Conservation (phyloP, 2,329 filamentous ascomycete genomes). For the Falciphora oryzae region DNA sequence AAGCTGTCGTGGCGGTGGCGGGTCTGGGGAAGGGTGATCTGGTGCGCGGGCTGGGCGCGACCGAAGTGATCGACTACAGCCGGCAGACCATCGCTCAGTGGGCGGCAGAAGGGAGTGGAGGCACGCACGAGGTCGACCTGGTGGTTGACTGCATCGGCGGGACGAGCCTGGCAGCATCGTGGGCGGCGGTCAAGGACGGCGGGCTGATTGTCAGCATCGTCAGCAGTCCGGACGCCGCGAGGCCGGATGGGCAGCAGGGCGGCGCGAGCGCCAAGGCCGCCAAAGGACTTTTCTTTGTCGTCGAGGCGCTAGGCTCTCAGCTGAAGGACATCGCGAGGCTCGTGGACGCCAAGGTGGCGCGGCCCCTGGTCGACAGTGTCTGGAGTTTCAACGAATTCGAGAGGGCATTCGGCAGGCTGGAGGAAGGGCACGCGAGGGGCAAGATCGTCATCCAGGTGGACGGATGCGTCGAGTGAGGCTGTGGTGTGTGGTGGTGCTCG, state of each 20-base stretch:
- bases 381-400: slow-evolving; percentile 32
- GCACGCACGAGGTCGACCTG: slow-evolving; percentile 25
- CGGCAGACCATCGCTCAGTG: slow-evolving; percentile 25
- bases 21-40: slow-evolving; percentile 24
- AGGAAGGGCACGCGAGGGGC: slow-evolving; percentile 28
- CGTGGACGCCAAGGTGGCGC: slow-evolving; percentile 26
- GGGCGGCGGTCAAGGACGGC: slow-evolving; percentile 29
- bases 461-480: slow-evolving; percentile 14
- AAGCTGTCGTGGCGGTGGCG: slow-evolving; percentile 29
- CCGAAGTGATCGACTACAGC: slow-evolving; percentile 31
- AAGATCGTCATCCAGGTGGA: slow-evolving; percentile 34
- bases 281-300: slow-evolving; percentile 27
- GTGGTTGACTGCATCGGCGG: slow-evolving; percentile 34
- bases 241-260: slow-evolving; percentile 19
- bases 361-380: slow-evolving; percentile 32
- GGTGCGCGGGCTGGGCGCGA: slow-evolving; percentile 28
- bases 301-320: slow-evolving; percentile 30
- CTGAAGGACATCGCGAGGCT: slow-evolving; percentile 28
- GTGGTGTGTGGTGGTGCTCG: too few species aligned
- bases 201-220: slow-evolving; percentile 29
- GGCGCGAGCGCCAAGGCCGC: not conserved
- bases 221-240: slow-evolving; percentile 23
- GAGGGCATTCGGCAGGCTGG: slow-evolving; percentile 31
- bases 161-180: slow-evolving; percentile 25
- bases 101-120: slow-evolving; percentile 21